Evolutionary conservation across 345 rosid genomes (phyloP).

Genomic region (Populus alba): DNA sequence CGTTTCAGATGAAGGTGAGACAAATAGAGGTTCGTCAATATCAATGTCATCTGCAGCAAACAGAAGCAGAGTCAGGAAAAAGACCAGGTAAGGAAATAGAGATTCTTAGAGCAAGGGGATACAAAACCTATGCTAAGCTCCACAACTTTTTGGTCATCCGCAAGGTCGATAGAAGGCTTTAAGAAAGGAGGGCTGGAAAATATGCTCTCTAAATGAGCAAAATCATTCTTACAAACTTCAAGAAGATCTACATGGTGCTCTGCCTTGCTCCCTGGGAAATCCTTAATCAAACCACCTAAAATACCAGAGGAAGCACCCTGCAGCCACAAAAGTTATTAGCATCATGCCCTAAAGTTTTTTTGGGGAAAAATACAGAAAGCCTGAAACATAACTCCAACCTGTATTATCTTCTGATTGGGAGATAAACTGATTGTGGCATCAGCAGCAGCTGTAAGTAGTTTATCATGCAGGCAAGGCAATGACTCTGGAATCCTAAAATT

Average conservation of each 20-base stretch:
- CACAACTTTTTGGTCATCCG: slow-evolving; percentile 35
- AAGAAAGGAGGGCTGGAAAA: slow-evolving; percentile 66
- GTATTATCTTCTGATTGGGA: slow-evolving; percentile 46
- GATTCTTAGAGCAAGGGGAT: slow-evolving; percentile 12
- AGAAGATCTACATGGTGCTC: slow-evolving; percentile 37
- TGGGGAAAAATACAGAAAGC: background rate
- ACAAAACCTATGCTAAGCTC: slow-evolving; percentile 69
- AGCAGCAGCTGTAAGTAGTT: slow-evolving; percentile 71
- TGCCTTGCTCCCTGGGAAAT: slow-evolving; percentile 43
- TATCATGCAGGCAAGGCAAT: slow-evolving; percentile 72
- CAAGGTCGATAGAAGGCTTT: slow-evolving; percentile 41
- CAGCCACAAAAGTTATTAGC: slow-evolving; percentile 20
- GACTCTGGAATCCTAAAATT: slow-evolving; percentile 62
- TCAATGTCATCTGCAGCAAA: slow-evolving; percentile 67
- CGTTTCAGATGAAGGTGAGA: slow-evolving; percentile 36
- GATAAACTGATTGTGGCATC: slow-evolving; percentile 48
- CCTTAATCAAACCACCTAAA: slow-evolving; percentile 54
- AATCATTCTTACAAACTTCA: slow-evolving; percentile 35
- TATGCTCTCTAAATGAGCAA: slow-evolving; percentile 54
- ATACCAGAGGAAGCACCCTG: slow-evolving; percentile 55
- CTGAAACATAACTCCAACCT: slow-evolving; percentile 34
- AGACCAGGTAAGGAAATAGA: slow-evolving; percentile 6
- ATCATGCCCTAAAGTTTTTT: slow-evolving; percentile 9
- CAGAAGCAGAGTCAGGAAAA: slow-evolving; percentile 14
- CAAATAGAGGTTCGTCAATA: slow-evolving; percentile 50